These are phyloP conservation scores for Labyrinthula sp. DNA, from an alignment of 352 stramenopile genomes.

Conservation along the genomic window DNA sequence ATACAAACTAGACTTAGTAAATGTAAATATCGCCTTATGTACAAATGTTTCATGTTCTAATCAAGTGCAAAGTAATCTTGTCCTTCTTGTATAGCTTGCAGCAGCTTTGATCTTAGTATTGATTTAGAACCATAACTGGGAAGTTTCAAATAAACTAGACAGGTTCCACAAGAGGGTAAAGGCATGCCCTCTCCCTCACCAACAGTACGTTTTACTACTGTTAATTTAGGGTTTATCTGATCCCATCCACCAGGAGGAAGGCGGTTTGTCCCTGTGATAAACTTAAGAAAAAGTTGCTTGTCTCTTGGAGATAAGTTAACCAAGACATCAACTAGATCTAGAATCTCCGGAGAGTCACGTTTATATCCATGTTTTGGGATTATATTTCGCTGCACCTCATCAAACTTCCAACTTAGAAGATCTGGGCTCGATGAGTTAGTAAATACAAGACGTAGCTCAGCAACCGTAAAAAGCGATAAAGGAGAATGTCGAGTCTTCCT, in stretches of 20 bases:
- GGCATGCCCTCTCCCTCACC: constrained; percentile 24
- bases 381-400: constrained; percentile 49
- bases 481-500: no score
- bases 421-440: no score
- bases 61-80: constrained; percentile 40
- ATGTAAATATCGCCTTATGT: no score
- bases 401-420: no score
- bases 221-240: constrained; percentile 55
- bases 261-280: constrained; percentile 60
- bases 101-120: constrained; percentile 45
- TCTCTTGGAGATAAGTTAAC: constrained; percentile 45
- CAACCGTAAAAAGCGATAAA: no score
- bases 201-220: constrained; percentile 55
- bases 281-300: constrained; percentile 56
- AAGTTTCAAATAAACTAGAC: constrained; percentile 66
- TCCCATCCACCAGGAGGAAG: constrained; percentile 54
- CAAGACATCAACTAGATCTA: constrained; percentile 49
- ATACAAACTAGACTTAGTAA: no score
- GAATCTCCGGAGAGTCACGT: constrained; percentile 42
- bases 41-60: no score
- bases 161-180: constrained; percentile 56
- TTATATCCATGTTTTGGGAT: constrained; percentile 61
- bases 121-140: constrained; percentile 58
- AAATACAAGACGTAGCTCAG: no score
- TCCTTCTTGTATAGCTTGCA: constrained; percentile 57